phyloP scores from a whole-genome alignment of 78 protist species.

The Dictyostelium intermedium region DNA sequence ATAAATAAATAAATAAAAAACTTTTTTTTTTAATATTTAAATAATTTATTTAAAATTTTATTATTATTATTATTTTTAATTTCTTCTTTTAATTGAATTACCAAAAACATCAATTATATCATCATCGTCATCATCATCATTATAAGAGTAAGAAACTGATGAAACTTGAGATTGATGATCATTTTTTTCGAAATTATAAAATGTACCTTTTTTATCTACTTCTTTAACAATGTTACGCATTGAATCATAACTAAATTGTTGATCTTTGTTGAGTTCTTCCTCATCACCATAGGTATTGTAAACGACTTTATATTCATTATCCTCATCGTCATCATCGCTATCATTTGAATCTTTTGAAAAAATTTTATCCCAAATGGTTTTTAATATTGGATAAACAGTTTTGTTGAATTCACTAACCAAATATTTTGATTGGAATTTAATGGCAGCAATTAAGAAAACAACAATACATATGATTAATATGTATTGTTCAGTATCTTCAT shows the following conservation, averaged over 20 bases:
- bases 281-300: not conserved
- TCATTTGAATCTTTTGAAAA: not conserved
- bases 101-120: conserved; percentile 1
- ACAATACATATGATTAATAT: conserved; percentile 10
- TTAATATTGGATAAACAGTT: not conserved
- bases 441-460: not conserved
- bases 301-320: not conserved
- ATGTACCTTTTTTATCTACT: not conserved
- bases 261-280: not conserved
- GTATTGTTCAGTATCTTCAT: conserved; percentile 38
- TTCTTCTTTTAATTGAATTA: not conserved
- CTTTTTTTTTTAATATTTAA: not conserved
- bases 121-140: conserved; percentile 4
- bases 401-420: not conserved
- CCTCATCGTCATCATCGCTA: not conserved
- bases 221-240: not conserved
- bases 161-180: not conserved
- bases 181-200: not conserved
- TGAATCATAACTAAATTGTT: not conserved
- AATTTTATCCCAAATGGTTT: not conserved
- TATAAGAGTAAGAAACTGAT: not conserved
- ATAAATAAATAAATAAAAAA: not conserved
- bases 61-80: not conserved
- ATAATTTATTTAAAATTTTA: not conserved
- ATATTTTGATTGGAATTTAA: conserved; percentile 24